Evolutionary conservation across 1,284 basidiomycete genomes (phyloP), one percentile per base, ranked within the genome.

Genomic region (Erythrobasidium hasegawianum): DNA sequence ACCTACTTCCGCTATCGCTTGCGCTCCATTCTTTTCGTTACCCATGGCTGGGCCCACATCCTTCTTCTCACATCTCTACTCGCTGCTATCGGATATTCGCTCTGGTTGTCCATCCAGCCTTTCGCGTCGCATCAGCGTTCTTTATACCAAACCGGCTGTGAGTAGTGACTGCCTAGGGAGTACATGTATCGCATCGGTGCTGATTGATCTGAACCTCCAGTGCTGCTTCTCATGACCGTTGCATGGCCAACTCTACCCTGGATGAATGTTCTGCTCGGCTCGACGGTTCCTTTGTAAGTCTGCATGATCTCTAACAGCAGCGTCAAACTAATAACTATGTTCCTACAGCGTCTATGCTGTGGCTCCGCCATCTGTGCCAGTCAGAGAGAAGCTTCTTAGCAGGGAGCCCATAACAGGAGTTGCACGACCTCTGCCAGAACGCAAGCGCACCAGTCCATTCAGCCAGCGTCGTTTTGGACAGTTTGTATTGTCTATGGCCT

Each of bases 151-250:
- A 72, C 72, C 59, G 71, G 66, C n/a, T 45, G 72, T 72, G 40
- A 50, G 72, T 47, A n/a, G n/a, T n/a, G n/a, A n/a, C n/a, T n/a
- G n/a, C n/a, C n/a, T n/a, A n/a, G n/a, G n/a, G n/a, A n/a, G n/a
- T n/a, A n/a, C n/a, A n/a, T n/a, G n/a, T n/a, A n/a, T n/a, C n/a
- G n/a, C n/a, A n/a, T n/a, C n/a, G n/a, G n/a, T n/a, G n/a, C n/a
- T n/a, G n/a, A n/a, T n/a, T n/a, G n/a, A n/a, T n/a, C n/a, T n/a
- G n/a, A n/a, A n/a, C n/a, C n/a, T n/a, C n/a, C n/a, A 72, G 70
- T 74, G n/a, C 71, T 70, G 11, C 53, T 74, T 24, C 59, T 74
- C 2, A 69, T 74, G 64, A 74, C 73, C 7, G 69, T 73, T 18
- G 69, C 61, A 2, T 74, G 73, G 73, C 73, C 73, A 5, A 68